Base-by-base conservation (phyloP, 257 asterid species). In the Scutellaria galericulata region DNA sequence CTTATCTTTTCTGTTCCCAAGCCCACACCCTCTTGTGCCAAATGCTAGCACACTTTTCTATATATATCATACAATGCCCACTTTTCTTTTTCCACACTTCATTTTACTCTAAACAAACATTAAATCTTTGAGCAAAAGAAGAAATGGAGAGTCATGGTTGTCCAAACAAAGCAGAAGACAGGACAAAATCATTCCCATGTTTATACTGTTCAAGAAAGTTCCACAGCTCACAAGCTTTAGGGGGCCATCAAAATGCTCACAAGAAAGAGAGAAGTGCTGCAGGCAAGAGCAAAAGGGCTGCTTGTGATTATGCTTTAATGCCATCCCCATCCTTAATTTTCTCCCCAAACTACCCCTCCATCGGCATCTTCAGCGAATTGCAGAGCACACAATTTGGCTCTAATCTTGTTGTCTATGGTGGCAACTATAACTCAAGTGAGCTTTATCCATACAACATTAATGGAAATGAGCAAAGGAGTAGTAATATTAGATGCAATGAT, bases 241-340 rank as follows among this genome's bases (percentile, higher is more conserved):
- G 98, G 1, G 98, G 98, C 13, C 98, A 93, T 76, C 97, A 93
- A 78, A 93, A 93, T 70, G 97, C 98, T 0, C 98, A 93, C 86
- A 93, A 91, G 88, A 93, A 88, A 65, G 97, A 93, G 51, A 82
- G 96, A 68, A 87, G 76, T 52, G 96, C 96, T 0, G 98, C 95
- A 0, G 83, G 90, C 66, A 85, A 87, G 83, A 85, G 45, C 85
- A 86, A 82, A 53, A 73, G 87, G 77, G 37, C 5, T 31, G 64
- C 64, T 11, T 31, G 46, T 9, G 73, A 68, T 0, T 72, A 62
- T 53, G 41, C 78, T 41, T 64, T 55, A 5, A 31, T 31, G 37
- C 75, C 93, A 1, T 84, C 89, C 4, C 75, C 78, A 3, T 10
- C 37, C 37, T 31, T 84, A 75, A 14, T 89, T 60, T 82, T 85